Base-by-base conservation (phyloP, 2,329 filamentous ascomycete genomes). In the Verticillium nonalfalfae region DNA sequence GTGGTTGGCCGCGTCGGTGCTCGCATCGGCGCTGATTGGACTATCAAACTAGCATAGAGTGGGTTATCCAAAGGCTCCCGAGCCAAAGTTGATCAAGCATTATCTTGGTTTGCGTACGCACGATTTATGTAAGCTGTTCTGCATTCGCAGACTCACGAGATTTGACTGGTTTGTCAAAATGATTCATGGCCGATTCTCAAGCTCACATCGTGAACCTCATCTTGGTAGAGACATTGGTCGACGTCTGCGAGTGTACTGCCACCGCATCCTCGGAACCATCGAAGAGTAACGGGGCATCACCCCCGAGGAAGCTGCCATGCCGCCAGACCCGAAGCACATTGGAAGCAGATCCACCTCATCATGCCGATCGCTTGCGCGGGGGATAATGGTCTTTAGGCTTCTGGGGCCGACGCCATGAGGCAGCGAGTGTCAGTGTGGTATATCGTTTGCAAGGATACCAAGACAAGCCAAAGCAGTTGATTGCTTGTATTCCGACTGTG, bases 11-110 rank as follows among this genome's bases (percentile, higher is more conserved):
- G 81, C 54, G 76, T 86, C 5, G 81, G 78, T 7, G 79, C 77
- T 18, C 75, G 74, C 60, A 80, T 86, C 64, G 82, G 80, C 10
- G 78, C 77, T 35, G 81, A 86, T 72, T 87, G 83, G 81, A 81
- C 64, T 61, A 75, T 79, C 61, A 75, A 71, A 64, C 61, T 77
- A 67, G 69, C 64, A 55, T 66, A 63, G 50, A 56, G 54, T 56
- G 54, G n/a, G 31, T 18, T 7, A 18, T 18, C n/a, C 18, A 10
- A 21, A 18, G 45, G 26, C 26, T 31, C 4, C 15, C 45, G 45
- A 52, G 45, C 18, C 45, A 21, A 10, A 9, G 7, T 21, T 26
- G 45, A 18, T 26, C 9, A 18, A 11, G 45, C 4, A 26, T 26
- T 21, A 21, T 52, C 7, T 52, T 11, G 7, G 11, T 9, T 9